These are phyloP conservation scores for Penicillium cosmopolitanum DNA, from an alignment of 495 filamentous ascomycete species.

Conservation along the genomic window DNA sequence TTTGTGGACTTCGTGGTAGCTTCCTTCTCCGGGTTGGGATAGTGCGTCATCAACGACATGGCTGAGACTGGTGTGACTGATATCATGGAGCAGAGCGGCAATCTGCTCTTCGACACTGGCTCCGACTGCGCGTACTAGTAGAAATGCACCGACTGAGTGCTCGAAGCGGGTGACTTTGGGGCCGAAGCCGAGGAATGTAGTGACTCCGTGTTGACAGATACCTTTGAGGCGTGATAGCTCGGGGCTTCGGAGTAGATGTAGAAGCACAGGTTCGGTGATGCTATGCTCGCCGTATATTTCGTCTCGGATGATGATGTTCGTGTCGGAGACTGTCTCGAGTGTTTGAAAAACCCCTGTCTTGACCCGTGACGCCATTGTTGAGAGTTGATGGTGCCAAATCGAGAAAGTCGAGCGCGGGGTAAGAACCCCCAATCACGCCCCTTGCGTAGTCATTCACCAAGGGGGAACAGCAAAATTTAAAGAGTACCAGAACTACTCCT, in stretches of 20 bases:
- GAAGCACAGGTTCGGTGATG: constrained; percentile 40
- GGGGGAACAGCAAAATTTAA: too few relatives aligned
- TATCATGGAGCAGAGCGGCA: constrained; percentile 48
- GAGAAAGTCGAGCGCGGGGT: neutral
- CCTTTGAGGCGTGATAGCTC: constrained; percentile 40
- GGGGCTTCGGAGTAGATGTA: constrained; percentile 40
- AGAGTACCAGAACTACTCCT: too few relatives aligned
- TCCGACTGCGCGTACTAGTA: constrained; percentile 45
- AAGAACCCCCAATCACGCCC: neutral
- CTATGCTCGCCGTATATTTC: constrained; percentile 39
- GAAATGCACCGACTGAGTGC: constrained; percentile 47
- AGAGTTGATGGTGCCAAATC: neutral
- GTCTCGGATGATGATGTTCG: constrained; percentile 34
- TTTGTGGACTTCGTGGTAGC: constrained; percentile 50
- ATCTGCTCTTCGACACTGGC: constrained; percentile 44
- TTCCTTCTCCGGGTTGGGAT: constrained; percentile 42
- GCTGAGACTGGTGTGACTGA: constrained; percentile 47
- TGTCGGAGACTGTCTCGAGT: constrained; percentile 19
- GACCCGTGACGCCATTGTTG: constrained; percentile 9
- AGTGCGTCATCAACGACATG: constrained; percentile 47
- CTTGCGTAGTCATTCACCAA: constrained; percentile 2
- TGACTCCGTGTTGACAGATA: constrained; percentile 45
- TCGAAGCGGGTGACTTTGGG: constrained; percentile 46
- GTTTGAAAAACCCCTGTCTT: constrained; percentile 28
- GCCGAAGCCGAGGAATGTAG: constrained; percentile 36